A percentile compares a stretch with the other conserved stretches of the same genome.
These are phyloP conservation scores for Starmerella bombi DNA, from an alignment of 805 yeast genomes.

Conservation along the genomic window DNA sequence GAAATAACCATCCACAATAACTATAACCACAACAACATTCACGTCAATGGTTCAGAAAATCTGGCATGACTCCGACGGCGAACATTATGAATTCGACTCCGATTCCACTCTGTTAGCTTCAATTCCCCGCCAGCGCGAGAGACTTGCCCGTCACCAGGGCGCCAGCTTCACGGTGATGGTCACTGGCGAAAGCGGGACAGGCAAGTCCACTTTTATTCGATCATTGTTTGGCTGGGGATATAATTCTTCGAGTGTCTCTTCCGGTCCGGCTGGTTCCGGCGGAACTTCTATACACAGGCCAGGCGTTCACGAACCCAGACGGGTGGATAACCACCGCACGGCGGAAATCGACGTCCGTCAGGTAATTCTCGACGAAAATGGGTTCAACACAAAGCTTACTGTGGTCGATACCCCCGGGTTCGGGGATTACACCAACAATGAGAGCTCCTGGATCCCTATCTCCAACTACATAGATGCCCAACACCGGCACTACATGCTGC, in stretches of 20 bases:
- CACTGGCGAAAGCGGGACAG: conserved; percentile 80
- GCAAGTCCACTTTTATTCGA: conserved; percentile 83
- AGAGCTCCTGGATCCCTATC: conserved; percentile 74
- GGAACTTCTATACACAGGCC: conserved; percentile 22
- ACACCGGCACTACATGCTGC: conserved; percentile 76
- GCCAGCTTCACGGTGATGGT: conserved; percentile 53
- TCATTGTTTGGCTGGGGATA: conserved; percentile 54
- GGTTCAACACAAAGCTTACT: conserved; percentile 62
- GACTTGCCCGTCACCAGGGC: conserved; percentile 35
- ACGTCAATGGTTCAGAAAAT: too few species aligned
- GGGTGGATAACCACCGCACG: conserved; percentile 34
- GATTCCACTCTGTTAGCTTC: too few species aligned
- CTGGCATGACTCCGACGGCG: too few species aligned
- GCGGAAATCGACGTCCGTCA: conserved; percentile 67
- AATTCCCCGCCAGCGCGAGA: conserved; percentile 13
- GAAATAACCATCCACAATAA: too few species aligned
- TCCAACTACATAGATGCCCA: conserved; percentile 85
- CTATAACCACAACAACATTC: too few species aligned
- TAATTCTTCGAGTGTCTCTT: neutral
- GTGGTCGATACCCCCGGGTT: conserved; percentile 89
- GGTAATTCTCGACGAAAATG: conserved; percentile 74
- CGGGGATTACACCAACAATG: conserved; percentile 80
- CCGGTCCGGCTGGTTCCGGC: neutral
- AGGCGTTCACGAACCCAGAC: neutral
- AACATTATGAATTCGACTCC: too few species aligned